These are phyloP conservation scores for Nothophoma quercina DNA, from an alignment of 2,329 filamentous ascomycete genomes.

Conservation along the genomic window DNA sequence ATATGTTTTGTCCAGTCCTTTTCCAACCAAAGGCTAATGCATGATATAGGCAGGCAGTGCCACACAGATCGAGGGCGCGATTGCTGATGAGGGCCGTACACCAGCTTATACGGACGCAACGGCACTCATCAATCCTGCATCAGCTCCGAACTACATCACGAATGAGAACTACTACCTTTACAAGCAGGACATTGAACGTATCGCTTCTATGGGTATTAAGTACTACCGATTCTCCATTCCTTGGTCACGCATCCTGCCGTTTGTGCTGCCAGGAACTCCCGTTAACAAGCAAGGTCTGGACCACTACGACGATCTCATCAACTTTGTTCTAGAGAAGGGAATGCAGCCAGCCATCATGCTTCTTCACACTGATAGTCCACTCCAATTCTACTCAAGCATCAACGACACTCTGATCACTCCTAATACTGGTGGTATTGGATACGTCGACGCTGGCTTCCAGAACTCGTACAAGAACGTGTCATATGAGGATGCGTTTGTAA, in stretches of 20 bases:
- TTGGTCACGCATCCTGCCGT: conserved; percentile 63
- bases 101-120: conserved; percentile 31
- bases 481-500: conserved; percentile 60
- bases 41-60: conserved; percentile 30
- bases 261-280: conserved; percentile 58
- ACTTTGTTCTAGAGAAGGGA: conserved; percentile 58
- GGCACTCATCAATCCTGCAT: conserved; percentile 17
- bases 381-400: conserved; percentile 53
- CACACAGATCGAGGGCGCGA: conserved; percentile 39
- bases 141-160: conserved; percentile 37
- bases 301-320: conserved; percentile 64
- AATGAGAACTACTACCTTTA: conserved; percentile 64
- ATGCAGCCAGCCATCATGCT: conserved; percentile 60
- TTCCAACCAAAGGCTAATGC: not conserved
- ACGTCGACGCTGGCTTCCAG: conserved; percentile 48
- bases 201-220: conserved; percentile 60
- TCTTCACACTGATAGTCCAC: conserved; percentile 59
- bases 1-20: not conserved
- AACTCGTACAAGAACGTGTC: conserved; percentile 51
- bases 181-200: conserved; percentile 63
- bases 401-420: conserved; percentile 27
- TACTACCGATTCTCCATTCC: conserved; percentile 63
- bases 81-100: conserved; percentile 42
- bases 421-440: conserved; percentile 35
- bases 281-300: conserved; percentile 60